Conservation (phyloP, 2,329 filamentous ascomycete genomes). For the Diaporthe citrichinensis region DNA sequence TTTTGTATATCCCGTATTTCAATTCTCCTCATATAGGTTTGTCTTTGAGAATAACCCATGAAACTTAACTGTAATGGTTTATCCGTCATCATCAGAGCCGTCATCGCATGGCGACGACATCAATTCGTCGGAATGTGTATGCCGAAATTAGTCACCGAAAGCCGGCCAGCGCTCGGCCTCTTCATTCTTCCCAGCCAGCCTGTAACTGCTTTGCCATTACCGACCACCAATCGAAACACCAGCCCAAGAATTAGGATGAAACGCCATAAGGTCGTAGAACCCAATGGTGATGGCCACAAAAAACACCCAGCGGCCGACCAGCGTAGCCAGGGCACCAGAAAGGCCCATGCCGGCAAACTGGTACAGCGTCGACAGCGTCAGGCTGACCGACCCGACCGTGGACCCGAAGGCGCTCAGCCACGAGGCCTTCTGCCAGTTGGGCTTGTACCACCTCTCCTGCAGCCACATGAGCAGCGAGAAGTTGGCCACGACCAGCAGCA, state of each 20-base stretch:
- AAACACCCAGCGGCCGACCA: slow-evolving; percentile 29
- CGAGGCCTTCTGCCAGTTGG: slow-evolving; percentile 19
- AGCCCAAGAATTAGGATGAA: slow-evolving; percentile 32
- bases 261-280: slow-evolving; percentile 26
- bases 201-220: not conserved
- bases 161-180: not conserved
- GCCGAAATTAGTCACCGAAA: not conserved
- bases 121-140: not conserved
- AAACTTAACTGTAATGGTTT: not conserved
- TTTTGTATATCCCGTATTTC: not conserved
- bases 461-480: slow-evolving; percentile 15
- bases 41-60: no score
- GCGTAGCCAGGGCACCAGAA: slow-evolving; percentile 5
- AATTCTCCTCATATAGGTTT: not conserved
- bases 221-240: slow-evolving; percentile 23
- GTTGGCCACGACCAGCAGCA: slow-evolving; percentile 19
- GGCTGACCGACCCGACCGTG: slow-evolving; percentile 10
- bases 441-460: slow-evolving; percentile 29
- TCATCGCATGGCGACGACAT: not conserved
- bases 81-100: not conserved
- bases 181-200: not conserved
- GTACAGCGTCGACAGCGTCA: slow-evolving; percentile 28
- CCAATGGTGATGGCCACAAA: slow-evolving; percentile 15
- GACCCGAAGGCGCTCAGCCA: slow-evolving; percentile 21
- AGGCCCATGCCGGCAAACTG: slow-evolving; percentile 6